Evolutionary conservation across 2,329 filamentous ascomycete genomes (phyloP), one percentile per base, ranked within the genome.

Genomic region (Ophiostoma sp.): DNA sequence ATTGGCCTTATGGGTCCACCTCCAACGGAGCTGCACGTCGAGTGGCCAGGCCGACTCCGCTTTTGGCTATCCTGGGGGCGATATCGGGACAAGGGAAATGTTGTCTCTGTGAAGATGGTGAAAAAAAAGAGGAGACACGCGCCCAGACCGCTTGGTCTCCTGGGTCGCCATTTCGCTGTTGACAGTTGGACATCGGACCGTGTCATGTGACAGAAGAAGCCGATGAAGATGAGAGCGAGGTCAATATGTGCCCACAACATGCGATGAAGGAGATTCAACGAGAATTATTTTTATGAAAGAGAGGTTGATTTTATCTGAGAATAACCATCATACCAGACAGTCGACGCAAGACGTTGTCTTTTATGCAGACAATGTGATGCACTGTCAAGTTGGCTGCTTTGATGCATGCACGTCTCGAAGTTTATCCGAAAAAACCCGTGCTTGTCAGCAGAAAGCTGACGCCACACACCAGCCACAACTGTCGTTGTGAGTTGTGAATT

Each of bases 21-120:
- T 50, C 64, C 64, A 50, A 68, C 42, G 8, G 45, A 50, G 15
- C 42, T 28, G 42, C 25, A 12, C 42, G 64, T 31, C 42, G 15
- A 48, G 42, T 68, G 64, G 64, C 64, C 64, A 68, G 64, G 39
- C 64, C 64, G 42, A 33, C 64, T 68, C 64, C 64, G 28, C 68
- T 70, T 57, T 70, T 42, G 19, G 48, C 48, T 70, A 39, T 68
- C 25, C 42, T 66, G 63, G 64, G 61, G 63, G 64, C 64, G 64
- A 68, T 68, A 68, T 68, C 64, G 64, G 64, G 64, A 45, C 22
- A 66, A 25, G 63, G 36, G 59, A 39, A 42, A 1, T 42, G 39
- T 42, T 42, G 39, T 42, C 7, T 42, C 9, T 42, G 9, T 42
- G 50, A 59, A 59, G 33, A 8, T 36, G 25, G 50, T 55, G 50